A percentile compares a stretch with the other conserved stretches of the same genome.
Conservation (phyloP, 2,329 filamentous ascomycete species). For the Calycina herbarum region DNA sequence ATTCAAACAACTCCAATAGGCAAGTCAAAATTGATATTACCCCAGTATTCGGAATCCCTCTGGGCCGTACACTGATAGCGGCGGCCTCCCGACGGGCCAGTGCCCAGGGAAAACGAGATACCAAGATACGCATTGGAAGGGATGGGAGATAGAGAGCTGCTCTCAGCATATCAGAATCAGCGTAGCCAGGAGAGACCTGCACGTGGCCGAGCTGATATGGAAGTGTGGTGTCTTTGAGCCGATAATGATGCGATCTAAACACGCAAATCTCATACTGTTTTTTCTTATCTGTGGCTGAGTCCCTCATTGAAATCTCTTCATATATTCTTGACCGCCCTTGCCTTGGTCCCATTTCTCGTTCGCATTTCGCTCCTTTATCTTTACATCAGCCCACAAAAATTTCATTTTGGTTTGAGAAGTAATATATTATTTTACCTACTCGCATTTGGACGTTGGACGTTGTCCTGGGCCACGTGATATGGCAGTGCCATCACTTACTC, state of each 20-base stretch:
- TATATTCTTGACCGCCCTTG: conserved; percentile 12
- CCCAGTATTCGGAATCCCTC: background rate
- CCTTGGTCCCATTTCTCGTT: background rate
- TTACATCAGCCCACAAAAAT: background rate
- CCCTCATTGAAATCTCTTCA: conserved; percentile 16
- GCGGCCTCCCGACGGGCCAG: background rate
- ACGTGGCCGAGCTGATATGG: conserved; percentile 6
- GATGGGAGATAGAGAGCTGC: background rate
- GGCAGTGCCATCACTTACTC: background rate
- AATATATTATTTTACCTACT: too few relatives aligned
- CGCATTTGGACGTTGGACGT: too few relatives aligned
- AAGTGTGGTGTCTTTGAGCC: conserved; percentile 7
- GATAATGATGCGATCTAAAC: conserved; percentile 13
- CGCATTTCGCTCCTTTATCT: conserved; percentile 5
- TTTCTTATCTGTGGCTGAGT: conserved; percentile 28
- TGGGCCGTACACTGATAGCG: background rate
- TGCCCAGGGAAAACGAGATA: background rate
- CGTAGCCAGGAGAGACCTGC: background rate
- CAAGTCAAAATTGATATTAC: conserved; percentile 18
- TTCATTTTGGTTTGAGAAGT: too few relatives aligned
- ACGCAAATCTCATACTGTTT: conserved; percentile 11
- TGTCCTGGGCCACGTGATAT: conserved; percentile 2
- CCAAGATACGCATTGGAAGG: background rate
- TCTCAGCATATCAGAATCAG: conserved; percentile 1
- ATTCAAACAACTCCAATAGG: conserved; percentile 16